Conservation (phyloP, 768 basidiomycete species). For the Podaxis sp. region DNA sequence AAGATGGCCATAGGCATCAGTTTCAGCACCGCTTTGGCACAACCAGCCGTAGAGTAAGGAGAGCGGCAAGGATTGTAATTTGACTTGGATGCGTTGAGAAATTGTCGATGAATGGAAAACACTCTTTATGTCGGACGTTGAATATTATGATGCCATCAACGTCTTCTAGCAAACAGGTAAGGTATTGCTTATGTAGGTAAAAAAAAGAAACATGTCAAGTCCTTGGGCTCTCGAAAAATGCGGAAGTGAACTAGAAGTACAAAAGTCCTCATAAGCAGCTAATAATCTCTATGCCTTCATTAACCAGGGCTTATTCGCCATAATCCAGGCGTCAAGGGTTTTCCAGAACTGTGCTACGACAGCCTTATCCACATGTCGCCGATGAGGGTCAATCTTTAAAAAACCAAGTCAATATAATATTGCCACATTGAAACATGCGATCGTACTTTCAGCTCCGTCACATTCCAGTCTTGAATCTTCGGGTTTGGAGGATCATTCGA, state of each 20-base stretch:
- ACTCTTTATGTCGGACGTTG: neutral
- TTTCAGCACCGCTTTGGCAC: slow-evolving; percentile 14
- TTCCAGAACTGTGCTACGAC: slow-evolving; percentile 97
- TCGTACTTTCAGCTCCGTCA: slow-evolving; percentile 84
- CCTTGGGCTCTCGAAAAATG: neutral
- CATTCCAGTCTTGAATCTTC: slow-evolving; percentile 95
- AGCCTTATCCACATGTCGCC: slow-evolving; percentile 91
- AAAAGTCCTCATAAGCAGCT: neutral
- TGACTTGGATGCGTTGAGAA: slow-evolving; percentile 11
- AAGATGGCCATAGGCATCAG: slow-evolving; percentile 6
- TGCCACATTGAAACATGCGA: neutral
- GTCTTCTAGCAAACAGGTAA: too few species aligned
- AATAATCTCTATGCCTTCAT: slow-evolving; percentile 27
- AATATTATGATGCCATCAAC: slow-evolving; percentile 6
- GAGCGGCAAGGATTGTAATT: slow-evolving; percentile 13
- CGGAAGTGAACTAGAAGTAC: neutral
- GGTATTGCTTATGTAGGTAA: too few species aligned
- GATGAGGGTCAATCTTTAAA: slow-evolving; percentile 78
- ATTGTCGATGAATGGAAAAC: neutral
- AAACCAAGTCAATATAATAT: neutral
- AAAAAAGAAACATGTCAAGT: too few species aligned
- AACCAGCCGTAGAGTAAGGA: slow-evolving; percentile 3
- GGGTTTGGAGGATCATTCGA: slow-evolving; percentile 85
- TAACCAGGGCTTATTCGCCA: slow-evolving; percentile 74
- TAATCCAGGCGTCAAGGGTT: slow-evolving; percentile 81